Base-by-base conservation (phyloP, 2,329 filamentous ascomycete genomes). In the Cladosporium sp. region DNA sequence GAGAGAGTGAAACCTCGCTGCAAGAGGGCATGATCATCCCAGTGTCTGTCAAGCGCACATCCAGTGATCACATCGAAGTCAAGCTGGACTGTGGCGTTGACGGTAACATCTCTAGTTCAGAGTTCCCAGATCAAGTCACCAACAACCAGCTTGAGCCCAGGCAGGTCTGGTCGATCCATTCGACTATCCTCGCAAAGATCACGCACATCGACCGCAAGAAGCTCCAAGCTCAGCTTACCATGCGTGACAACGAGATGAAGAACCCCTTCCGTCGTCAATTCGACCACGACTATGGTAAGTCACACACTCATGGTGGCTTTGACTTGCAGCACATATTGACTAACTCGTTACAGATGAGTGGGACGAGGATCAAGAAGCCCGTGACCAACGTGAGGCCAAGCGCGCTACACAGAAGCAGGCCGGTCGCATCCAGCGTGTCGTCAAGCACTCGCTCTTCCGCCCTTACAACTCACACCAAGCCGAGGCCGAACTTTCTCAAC, bases 361-460 rank as follows among this genome's bases (percentile, higher is more conserved):
- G 95, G 93, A 99, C 77, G 74, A 77, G 32, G 72, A 76, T 65
- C 76, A 76, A 59, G 89, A 90, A 69, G 82, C 85, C 2, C 88
- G 92, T 72, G 95, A 99, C 79, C 85, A 87, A 21, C 86, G 88
- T 55, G 95, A 98, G 75, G 90, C 88, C 68, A 78, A 79, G 75
- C 93, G 96, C 65, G 89, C 92, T 66, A 83, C 95, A 69, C 92
- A 96, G 78, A 91, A 92, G 75, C 87, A 87, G 12, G 92, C 92
- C 21, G 93, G 92, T 15, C 92, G 95, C 59, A 90, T 92, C 2
- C 92, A 96, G 78, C 88, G 95, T 77, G 95, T 99, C 67, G 95
- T 99, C 82, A 99, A 99, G 79, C 95, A 99, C 76, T 94, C 95
- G 30, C 87, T 98, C 18, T 99, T 98, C 86, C 91, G 90, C 72